These are phyloP conservation scores for Trichoderma endophyticum DNA, from an alignment of 2,329 filamentous ascomycete species.

Conservation along the genomic window DNA sequence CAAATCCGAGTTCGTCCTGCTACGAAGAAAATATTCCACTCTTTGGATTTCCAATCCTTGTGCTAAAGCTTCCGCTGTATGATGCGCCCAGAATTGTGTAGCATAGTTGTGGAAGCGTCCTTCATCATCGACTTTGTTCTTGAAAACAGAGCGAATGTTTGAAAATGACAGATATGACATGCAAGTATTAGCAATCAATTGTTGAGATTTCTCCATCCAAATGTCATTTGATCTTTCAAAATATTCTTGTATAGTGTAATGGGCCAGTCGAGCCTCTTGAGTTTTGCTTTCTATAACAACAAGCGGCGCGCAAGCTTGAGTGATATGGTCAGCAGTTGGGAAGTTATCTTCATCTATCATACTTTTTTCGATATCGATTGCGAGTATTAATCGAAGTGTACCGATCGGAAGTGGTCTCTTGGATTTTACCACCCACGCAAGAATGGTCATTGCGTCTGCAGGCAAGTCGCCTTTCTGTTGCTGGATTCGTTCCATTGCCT, in stretches of 20 bases:
- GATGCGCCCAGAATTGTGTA: neutral
- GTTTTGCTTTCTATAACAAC: constrained; percentile 37
- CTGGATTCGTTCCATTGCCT: constrained; percentile 42
- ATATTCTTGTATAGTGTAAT: constrained; percentile 47
- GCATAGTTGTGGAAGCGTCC: neutral
- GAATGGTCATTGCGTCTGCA: constrained; percentile 32
- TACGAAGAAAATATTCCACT: neutral
- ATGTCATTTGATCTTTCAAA: constrained; percentile 35
- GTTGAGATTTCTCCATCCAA: constrained; percentile 33
- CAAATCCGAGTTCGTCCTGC: no score
- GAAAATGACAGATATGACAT: constrained; percentile 37
- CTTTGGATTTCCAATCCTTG: neutral
- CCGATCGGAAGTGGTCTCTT: constrained; percentile 30
- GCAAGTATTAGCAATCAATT: constrained; percentile 31
- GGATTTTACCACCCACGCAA: constrained; percentile 42
- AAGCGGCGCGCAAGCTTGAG: constrained; percentile 41
- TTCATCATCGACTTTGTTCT: no score
- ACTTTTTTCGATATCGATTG: constrained; percentile 28
- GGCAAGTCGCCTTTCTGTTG: constrained; percentile 34
- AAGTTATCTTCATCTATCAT: constrained; percentile 29
- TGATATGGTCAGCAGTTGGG: constrained; percentile 31
- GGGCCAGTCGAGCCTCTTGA: constrained; percentile 40
- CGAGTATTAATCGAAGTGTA: constrained; percentile 44
- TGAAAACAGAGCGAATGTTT: constrained; percentile 21
- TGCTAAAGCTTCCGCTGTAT: neutral